phyloP scores from a whole-genome alignment of 2,329 filamentous ascomycete genomes.

The Epichloe amarillans region DNA sequence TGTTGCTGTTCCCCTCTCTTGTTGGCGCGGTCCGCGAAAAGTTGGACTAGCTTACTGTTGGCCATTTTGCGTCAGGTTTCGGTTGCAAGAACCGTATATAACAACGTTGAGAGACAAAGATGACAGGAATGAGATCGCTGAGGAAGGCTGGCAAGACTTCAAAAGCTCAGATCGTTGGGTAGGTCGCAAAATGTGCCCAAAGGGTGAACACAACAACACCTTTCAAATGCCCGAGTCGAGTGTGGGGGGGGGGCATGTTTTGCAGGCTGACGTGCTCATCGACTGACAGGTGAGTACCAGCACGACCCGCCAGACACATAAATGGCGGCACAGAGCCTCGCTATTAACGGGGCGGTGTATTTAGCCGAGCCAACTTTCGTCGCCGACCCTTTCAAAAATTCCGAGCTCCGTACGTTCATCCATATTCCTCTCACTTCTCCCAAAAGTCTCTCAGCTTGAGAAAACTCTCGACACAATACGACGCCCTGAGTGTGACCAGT shows the following conservation, averaged over 20 bases:
- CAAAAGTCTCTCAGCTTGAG: not conserved
- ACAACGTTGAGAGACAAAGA: slow-evolving; percentile 3
- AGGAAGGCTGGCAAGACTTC: slow-evolving; percentile 1
- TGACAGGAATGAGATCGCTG: not conserved
- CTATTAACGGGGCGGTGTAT: slow-evolving; percentile 9
- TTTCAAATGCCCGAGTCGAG: slow-evolving; percentile 7
- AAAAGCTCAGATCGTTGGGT: slow-evolving; percentile 11
- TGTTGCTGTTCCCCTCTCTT: slow-evolving; percentile 5
- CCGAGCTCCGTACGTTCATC: not conserved
- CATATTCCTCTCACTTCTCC: not conserved
- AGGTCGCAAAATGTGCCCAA: slow-evolving; percentile 22
- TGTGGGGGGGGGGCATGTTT: slow-evolving; percentile 17
- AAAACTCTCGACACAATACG: not conserved
- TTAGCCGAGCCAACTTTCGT: slow-evolving; percentile 3
- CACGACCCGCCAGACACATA: slow-evolving; percentile 16
- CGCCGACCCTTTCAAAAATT: not conserved
- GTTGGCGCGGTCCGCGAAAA: not conserved
- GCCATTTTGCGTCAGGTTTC: slow-evolving; percentile 18
- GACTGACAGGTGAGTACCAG: not conserved
- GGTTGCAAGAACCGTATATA: not conserved
- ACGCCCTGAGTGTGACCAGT: not conserved
- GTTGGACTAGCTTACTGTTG: slow-evolving; percentile 13
- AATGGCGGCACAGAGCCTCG: slow-evolving; percentile 12
- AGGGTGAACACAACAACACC: slow-evolving; percentile 6
- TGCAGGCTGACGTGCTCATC: slow-evolving; percentile 8